These are phyloP conservation scores for Nothophytophthora sp. DNA, from an alignment of 352 stramenopile genomes.

Conservation along the genomic window DNA sequence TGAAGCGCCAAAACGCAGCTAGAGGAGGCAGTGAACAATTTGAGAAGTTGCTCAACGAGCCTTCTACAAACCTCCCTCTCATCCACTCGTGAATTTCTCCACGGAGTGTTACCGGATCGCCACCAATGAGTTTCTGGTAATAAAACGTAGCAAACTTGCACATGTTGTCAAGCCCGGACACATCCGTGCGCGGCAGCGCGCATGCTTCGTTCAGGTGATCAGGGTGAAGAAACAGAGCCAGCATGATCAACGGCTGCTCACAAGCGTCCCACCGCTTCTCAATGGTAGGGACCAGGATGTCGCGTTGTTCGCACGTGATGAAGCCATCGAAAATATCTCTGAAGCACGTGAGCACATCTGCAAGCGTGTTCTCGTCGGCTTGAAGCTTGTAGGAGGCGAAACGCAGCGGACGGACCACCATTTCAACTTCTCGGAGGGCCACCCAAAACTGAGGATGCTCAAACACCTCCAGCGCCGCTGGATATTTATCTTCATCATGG, in stretches of 20 bases:
- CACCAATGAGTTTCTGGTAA: slow-evolving; percentile 1
- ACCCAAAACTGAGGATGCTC: slow-evolving; percentile 1
- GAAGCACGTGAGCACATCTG: slow-evolving; percentile 2
- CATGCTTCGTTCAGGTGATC: neutral
- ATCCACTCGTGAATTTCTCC: slow-evolving; percentile 1
- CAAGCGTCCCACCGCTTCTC: slow-evolving; percentile 9
- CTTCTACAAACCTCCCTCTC: no score
- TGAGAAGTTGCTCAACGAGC: no score
- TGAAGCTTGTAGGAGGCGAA: slow-evolving; percentile 5
- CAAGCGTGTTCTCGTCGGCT: slow-evolving; percentile 3
- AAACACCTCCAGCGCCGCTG: neutral
- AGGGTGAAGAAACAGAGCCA: slow-evolving; percentile 8
- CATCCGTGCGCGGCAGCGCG: neutral
- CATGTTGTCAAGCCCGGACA: neutral
- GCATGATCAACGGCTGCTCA: slow-evolving; percentile 7
- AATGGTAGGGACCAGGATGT: slow-evolving; percentile 1
- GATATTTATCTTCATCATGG: neutral
- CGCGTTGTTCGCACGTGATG: neutral
- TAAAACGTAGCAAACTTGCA: slow-evolving; percentile 3
- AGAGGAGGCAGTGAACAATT: no score
- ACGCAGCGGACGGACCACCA: slow-evolving; percentile 1
- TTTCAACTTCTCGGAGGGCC: slow-evolving; percentile 4
- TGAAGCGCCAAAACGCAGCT: no score
- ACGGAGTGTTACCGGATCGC: neutral
- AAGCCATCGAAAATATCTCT: slow-evolving; percentile 5